Evolutionary conservation across 139 green algal species (phyloP).

Genomic region (Tetraselmis striata): DNA sequence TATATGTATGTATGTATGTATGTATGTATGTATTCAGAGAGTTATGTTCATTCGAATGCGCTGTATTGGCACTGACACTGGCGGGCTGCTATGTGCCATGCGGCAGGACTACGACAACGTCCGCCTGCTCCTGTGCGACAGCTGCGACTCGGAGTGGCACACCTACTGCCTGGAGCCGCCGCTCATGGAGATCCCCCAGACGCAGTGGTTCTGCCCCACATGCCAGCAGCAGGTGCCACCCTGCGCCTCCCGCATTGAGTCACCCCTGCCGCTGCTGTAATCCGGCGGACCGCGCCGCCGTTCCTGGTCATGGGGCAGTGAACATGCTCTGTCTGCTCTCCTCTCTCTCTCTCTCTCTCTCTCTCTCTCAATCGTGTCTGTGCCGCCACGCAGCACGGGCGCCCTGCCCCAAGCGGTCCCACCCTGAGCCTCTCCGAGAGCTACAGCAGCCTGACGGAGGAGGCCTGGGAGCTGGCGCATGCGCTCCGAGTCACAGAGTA

Average conservation of each 20-base stretch:
- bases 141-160: conserved; percentile 63
- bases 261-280: too few relatives aligned
- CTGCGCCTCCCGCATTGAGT: too few relatives aligned
- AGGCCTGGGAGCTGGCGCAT: neutral
- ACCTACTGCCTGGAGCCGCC: conserved; percentile 68
- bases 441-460: neutral
- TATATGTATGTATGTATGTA: neutral
- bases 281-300: too few relatives aligned
- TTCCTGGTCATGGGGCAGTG: too few relatives aligned
- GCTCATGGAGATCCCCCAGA: conserved; percentile 54
- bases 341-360: too few relatives aligned
- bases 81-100: conserved; percentile 42
- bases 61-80: neutral
- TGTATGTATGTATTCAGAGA: neutral
- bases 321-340: too few relatives aligned
- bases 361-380: too few relatives aligned
- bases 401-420: too few relatives aligned
- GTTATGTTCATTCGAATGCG: neutral
- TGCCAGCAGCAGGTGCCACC: conserved; percentile 30
- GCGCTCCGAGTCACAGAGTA: neutral
- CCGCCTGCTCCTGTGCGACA: conserved; percentile 55
- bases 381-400: too few relatives aligned
- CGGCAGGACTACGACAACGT: conserved; percentile 56
- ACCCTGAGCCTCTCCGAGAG: neutral
- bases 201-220: conserved; percentile 52